phyloP scores from a whole-genome alignment of 1,284 basidiomycete genomes.

The Marasmius tenuissimus region DNA sequence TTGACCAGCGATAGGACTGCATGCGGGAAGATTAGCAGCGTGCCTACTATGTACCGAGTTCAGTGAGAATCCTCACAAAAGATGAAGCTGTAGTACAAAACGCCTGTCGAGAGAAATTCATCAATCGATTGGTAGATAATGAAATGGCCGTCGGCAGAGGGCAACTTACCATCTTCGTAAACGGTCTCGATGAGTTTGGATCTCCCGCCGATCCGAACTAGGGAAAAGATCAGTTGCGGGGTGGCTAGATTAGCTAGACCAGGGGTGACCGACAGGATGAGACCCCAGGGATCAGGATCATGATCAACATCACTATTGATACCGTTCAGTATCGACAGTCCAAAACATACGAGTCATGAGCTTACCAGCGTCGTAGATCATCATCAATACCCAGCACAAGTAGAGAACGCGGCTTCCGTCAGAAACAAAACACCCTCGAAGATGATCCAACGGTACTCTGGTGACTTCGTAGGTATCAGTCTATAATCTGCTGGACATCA shows the following conservation, averaged over 20 bases:
- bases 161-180: background rate
- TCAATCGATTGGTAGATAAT: too few species aligned
- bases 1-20: background rate
- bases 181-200: background rate
- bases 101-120: background rate
- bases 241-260: background rate
- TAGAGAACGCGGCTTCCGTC: background rate
- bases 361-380: background rate
- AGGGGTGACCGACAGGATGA: background rate
- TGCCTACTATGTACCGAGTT: background rate
- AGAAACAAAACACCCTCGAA: too few species aligned
- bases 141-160: background rate
- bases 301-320: background rate
- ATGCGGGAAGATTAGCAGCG: too few species aligned
- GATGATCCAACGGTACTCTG: too few species aligned
- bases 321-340: background rate
- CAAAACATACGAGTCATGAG: background rate
- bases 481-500: too few species aligned
- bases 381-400: background rate
- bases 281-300: background rate
- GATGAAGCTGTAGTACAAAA: background rate
- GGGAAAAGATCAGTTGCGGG: too few species aligned
- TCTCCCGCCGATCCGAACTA: background rate
- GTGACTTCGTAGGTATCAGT: too few species aligned
- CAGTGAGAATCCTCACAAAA: background rate